Evolutionary conservation across 2,329 filamentous ascomycete species (phyloP), one percentile per base, ranked within the genome.

Genomic region (Aspergillus transmontanensis): DNA sequence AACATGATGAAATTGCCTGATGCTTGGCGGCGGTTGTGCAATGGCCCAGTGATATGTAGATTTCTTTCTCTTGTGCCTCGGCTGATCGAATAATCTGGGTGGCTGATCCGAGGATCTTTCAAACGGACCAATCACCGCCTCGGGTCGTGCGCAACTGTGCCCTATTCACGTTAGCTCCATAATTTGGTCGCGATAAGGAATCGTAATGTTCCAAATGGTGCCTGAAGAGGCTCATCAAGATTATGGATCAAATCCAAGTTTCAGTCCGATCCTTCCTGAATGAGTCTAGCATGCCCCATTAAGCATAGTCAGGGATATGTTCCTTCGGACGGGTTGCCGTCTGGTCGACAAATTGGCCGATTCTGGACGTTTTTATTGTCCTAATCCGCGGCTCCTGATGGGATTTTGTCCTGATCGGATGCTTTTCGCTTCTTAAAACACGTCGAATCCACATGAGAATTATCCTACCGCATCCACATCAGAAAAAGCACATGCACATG

Each of bases 71-170:
- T 16, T 26, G 45, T 51, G 26, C 57, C 57, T 59, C 57, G 57
- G 57, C 46, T 59, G 57, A 53, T 59, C 57, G 28, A 16, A 59
- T 59, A 59, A 59, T 59, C 57, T 23, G 4, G 11, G 9, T 34
- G 7, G 19, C 19, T 51, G 48, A 32, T 51, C 48, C 48, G 48
- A 51, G 48, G 48, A 51, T 34, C 28, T 32, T 6, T n/a, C 34
- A 12, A 30, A 30, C 46, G 46, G 23, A 19, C 48, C 48, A 51
- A 51, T 51, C 48, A 51, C 23, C 23, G 26, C 23, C 9, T 3
- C 6, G 3, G 1, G 6, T 32, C 26, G 23, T 28, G 11, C 12
- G 11, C 11, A 26, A 28, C 14, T 26, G 26, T 51, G 48, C 48
- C 48, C 48, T 51, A 51, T 21, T 34, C 32, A 34, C 32, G 32